Evolutionary conservation across 495 filamentous ascomycete genomes (phyloP), one percentile per base, ranked within the genome.

Genomic region (Amphirosellinia nigrospora): DNA sequence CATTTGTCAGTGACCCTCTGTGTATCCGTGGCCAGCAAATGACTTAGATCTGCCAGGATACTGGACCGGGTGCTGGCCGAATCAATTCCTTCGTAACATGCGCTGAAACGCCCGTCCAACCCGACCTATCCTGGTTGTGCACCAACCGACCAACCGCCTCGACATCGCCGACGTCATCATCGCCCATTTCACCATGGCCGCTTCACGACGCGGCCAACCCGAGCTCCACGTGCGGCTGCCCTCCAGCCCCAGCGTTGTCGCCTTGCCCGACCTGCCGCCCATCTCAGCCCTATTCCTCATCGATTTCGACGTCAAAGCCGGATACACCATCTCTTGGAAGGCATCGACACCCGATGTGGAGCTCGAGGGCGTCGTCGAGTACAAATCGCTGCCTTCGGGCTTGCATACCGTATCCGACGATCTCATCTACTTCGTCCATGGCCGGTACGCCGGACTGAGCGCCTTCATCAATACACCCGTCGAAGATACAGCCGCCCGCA

Each of bases 341-440:
- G 88, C 86, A 48, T 87, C 91, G 21, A 79, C 87, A 6, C 85
- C 88, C 21, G 91, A 89, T 50, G 89, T 97, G 61, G 88, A 93
- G 70, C 86, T 99, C 55, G 93, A 96, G 77, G 93, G 93, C 46
- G 89, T 89, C 52, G 94, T 98, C 63, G 96, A 99, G 78, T 99
- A 92, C 86, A 97, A 97, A 80, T 94, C 82, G 64, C 85, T 99
- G 50, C 96, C 96, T 1, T 97, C 94, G 0, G 96, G 96, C 45
- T 80, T 98, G 53, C 96, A 99, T 82, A 92, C 92, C 68, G 92
- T 98, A 11, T 83, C 90, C 55, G 89, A 93, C 63, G 96, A 99
- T 79, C 83, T 98, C 16, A 91, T 99, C 65, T 97, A 97, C 79
- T 99, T 98, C 79, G 88, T 96, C 32, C 93, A 98, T 75, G 89